Evolutionary conservation across 2,329 filamentous ascomycete genomes (phyloP).

Genomic region (Colletotrichum tropicicola): DNA sequence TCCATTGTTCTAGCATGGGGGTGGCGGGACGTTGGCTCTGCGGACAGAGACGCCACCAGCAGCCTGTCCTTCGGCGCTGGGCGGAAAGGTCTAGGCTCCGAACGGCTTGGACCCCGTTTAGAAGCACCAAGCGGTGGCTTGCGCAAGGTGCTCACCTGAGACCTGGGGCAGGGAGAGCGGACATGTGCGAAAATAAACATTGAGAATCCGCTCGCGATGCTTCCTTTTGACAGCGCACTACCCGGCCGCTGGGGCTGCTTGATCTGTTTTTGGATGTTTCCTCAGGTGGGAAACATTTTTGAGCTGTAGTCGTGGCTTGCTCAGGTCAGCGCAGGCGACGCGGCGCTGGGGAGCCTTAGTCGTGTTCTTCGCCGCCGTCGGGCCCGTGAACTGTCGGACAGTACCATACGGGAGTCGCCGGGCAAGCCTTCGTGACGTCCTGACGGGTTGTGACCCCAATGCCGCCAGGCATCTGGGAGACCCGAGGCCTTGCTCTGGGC

Average conservation of each 20-base stretch:
- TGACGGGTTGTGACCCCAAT: no score
- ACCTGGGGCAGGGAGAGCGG: slow-evolving; percentile 1
- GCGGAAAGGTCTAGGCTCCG: neutral
- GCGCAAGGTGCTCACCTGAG: slow-evolving; percentile 26
- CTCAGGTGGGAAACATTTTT: slow-evolving; percentile 1
- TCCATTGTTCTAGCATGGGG: neutral
- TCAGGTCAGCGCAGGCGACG: neutral
- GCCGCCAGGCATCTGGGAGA: no score
- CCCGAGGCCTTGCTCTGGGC: no score
- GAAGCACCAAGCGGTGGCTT: slow-evolving; percentile 17
- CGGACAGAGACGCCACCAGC: slow-evolving; percentile 3
- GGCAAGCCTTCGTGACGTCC: no score
- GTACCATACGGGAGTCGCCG: no score
- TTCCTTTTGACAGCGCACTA: slow-evolving; percentile 23
- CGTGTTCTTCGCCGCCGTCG: no score
- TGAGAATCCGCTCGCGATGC: neutral
- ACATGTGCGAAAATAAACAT: slow-evolving; percentile 2
- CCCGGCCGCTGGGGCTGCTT: neutral
- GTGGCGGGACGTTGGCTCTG: neutral
- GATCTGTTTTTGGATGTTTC: slow-evolving; percentile 11
- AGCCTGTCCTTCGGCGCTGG: neutral
- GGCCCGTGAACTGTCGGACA: no score
- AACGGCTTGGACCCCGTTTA: neutral
- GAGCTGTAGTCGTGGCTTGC: slow-evolving; percentile 8
- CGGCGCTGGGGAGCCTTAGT: no score